A percentile compares a stretch with the other conserved stretches of the same genome.
Conservation (phyloP, 2,329 filamentous ascomycete genomes). For the Diplodia intermedia region DNA sequence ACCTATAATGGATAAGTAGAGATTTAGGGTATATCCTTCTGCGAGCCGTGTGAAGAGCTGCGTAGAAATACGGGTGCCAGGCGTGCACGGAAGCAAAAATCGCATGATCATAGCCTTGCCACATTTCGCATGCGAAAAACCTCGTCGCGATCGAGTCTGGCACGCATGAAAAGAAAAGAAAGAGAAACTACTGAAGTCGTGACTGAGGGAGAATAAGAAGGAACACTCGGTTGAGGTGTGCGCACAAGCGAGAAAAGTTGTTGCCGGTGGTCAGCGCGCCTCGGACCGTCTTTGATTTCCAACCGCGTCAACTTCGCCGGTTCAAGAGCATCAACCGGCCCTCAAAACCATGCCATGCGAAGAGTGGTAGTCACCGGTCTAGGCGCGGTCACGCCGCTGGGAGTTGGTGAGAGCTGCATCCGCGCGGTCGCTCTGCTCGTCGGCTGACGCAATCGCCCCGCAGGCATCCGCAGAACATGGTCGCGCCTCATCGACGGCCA, state of each 20-base stretch:
- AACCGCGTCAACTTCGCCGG: constrained; percentile 8
- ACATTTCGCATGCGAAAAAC: too few species aligned
- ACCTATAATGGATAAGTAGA: background rate
- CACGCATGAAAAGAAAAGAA: background rate
- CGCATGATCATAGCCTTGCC: background rate
- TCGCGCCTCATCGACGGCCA: constrained; percentile 77
- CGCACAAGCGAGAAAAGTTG: constrained; percentile 7
- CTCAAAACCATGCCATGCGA: constrained; percentile 46
- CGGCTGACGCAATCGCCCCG: background rate
- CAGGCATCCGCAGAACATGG: constrained; percentile 79
- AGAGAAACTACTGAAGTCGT: background rate
- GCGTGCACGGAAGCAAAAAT: background rate
- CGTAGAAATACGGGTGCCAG: background rate
- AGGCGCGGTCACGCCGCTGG: constrained; percentile 69
- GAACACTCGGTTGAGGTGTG: background rate
- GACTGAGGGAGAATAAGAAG: background rate
- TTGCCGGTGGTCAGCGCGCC: constrained; percentile 22
- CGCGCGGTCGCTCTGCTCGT: background rate
- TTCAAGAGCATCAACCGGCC: constrained; percentile 18
- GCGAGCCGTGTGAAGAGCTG: background rate
- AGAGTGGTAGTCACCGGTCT: constrained; percentile 59
- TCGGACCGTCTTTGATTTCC: background rate
- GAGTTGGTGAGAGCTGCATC: constrained; percentile 64
- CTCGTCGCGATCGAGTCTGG: too few species aligned
- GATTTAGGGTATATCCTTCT: background rate